phyloP scores from a whole-genome alignment of 2,329 filamentous ascomycete genomes.

The Mollisiaceae sp. region DNA sequence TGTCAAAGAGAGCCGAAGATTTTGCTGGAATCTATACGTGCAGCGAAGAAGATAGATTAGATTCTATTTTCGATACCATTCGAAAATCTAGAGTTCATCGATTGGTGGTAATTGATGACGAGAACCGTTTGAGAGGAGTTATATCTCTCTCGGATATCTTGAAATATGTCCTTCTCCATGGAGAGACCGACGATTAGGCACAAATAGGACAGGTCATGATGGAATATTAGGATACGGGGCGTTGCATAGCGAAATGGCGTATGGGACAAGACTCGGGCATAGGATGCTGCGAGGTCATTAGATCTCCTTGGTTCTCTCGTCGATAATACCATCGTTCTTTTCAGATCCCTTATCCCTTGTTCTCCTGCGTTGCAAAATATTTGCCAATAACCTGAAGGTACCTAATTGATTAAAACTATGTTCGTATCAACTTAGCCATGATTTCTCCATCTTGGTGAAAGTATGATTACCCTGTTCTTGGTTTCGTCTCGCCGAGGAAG shows the following conservation, averaged over 20 bases:
- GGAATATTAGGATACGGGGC: conserved; percentile 33
- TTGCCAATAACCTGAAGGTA: neutral
- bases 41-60: conserved; percentile 86
- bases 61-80: conserved; percentile 96
- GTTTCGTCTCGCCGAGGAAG: conserved; percentile 7
- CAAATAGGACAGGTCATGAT: conserved; percentile 28
- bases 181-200: conserved; percentile 40
- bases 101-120: conserved; percentile 89
- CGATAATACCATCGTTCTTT: conserved; percentile 30
- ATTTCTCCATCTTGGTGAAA: neutral
- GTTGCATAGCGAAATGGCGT: conserved; percentile 46
- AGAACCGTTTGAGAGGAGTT: conserved; percentile 83
- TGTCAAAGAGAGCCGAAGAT: conserved; percentile 85
- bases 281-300: conserved; percentile 34
- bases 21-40: conserved; percentile 98
- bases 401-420: neutral
- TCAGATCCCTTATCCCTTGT: too few relatives aligned
- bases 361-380: neutral
- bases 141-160: conserved; percentile 96
- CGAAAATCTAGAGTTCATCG: conserved; percentile 93
- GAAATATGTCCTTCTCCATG: conserved; percentile 84
- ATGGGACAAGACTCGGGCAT: conserved; percentile 35
- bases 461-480: neutral
- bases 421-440: neutral
- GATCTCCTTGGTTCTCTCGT: conserved; percentile 36